Conservation (phyloP, 306 rosid species). For the Sesbania bispinosa region DNA sequence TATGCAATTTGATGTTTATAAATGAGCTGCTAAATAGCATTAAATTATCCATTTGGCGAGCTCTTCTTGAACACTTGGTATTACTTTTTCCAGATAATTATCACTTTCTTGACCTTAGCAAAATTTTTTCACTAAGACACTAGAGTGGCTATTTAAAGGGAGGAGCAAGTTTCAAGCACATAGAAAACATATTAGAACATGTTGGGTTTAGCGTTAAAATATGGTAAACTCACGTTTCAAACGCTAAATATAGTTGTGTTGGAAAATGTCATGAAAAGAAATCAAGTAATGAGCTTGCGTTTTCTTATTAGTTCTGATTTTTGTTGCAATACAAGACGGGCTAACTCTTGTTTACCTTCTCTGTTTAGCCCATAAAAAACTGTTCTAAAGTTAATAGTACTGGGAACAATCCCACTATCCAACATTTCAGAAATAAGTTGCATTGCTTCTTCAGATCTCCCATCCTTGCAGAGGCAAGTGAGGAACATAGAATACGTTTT, state of each 20-base stretch:
- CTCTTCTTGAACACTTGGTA: not conserved
- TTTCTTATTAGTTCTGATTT: conserved; percentile 52
- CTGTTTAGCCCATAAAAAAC: conserved; percentile 71
- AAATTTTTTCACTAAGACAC: not conserved
- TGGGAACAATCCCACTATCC: conserved; percentile 68
- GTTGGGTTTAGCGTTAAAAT: too few relatives aligned
- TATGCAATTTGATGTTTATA: conserved; percentile 2
- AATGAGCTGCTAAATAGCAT: not conserved
- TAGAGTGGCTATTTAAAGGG: not conserved
- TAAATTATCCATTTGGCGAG: not conserved
- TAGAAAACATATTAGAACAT: not conserved
- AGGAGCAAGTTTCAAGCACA: not conserved
- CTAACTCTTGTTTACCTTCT: conserved; percentile 77
- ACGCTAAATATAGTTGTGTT: too few relatives aligned
- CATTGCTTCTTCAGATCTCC: conserved; percentile 82
- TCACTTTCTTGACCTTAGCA: not conserved
- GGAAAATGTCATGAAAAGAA: not conserved
- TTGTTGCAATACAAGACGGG: conserved; percentile 54
- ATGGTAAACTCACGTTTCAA: too few relatives aligned
- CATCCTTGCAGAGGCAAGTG: conserved; percentile 57
- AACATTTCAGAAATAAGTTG: conserved; percentile 61
- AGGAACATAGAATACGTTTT: conserved; percentile 73
- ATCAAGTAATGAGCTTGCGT: conserved; percentile 52
- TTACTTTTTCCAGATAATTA: not conserved
- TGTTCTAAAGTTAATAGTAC: conserved; percentile 67